Base-by-base conservation (phyloP, 352 stramenopile species). In the Phytophthora cajani region DNA sequence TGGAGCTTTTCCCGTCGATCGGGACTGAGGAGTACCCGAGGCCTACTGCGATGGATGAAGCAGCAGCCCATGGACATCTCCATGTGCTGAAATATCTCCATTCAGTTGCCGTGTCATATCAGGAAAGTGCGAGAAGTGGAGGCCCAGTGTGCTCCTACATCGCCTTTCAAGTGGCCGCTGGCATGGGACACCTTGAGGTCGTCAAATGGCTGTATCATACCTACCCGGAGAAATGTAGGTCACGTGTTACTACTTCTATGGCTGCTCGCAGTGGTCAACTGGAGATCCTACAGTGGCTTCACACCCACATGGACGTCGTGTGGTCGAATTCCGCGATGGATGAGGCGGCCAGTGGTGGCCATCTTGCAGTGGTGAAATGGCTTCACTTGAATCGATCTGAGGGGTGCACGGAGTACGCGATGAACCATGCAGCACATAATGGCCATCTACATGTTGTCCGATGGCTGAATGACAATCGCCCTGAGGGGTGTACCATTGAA, bases 271-370 rank as follows among this genome's bases (percentile, higher is more conserved):
- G 54, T 40, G 64, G 64, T 8, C 44, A 64, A 12, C 47, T 71
- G n/a, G 12, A 71, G 16, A 60, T 65, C 7, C 8, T 65, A 2
- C 54, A 65, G 62, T 71, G 64, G 64, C 55, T 71, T 46, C 64
- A 64, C 16, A 2, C 50, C 14, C 51, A 55, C 23, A n/a, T 32
- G n/a, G 42, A 62, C 10, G n/a, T 55, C 2, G 51, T 38, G 40
- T 68, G 62, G 62, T 51, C 46, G n/a, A 65, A 19, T 36, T 23
- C 51, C 27, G 27, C 21, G 7, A 71, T 62, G 64, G 64, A 66
- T 44, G 21, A 55, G 5, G 50, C 30, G 21, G 56, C 55, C 10
- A 21, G 21, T 33, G 21, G 19, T 8, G 25, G 38, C 9, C 33
- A 51, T 36, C 38, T 61, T 25, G 8, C 23, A 3, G 21, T 51